Evolutionary conservation across 176 grass and related monocot genomes (phyloP).

Genomic region (Oryza officinalis): DNA sequence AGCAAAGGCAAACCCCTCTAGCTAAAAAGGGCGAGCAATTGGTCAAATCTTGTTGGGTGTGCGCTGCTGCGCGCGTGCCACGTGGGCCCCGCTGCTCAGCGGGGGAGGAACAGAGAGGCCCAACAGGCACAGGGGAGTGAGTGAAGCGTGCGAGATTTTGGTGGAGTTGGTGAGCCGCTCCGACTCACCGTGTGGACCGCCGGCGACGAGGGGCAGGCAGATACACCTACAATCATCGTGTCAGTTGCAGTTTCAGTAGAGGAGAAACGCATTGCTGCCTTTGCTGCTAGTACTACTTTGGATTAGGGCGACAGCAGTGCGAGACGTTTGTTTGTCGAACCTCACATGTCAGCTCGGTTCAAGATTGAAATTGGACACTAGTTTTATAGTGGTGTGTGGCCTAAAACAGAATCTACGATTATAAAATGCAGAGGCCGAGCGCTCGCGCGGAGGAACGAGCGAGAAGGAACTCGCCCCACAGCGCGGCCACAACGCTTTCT

Average conservation of each 20-base stretch:
- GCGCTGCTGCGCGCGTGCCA: not conserved
- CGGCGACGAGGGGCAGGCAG: not conserved
- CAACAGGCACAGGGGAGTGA: not conserved
- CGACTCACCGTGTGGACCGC: not conserved
- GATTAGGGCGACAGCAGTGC: no score
- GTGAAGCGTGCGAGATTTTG: not conserved
- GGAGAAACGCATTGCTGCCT: no score
- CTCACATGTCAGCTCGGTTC: no score
- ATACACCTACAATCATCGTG: not conserved
- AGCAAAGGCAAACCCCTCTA: not conserved
- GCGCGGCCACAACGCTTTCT: no score
- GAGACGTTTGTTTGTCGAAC: no score
- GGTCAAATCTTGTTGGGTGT: not conserved
- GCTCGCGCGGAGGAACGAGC: no score
- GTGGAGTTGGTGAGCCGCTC: conserved; percentile 37
- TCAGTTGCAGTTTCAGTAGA: not conserved
- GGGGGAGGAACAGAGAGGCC: not conserved
- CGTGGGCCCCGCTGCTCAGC: not conserved
- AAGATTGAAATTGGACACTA: no score
- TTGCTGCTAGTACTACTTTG: no score
- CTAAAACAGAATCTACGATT: no score
- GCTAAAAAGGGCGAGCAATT: not conserved
- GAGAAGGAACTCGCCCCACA: no score
- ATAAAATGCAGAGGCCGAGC: no score
- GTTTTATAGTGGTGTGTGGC: no score